phyloP scores from a whole-genome alignment of 2,329 filamentous ascomycete species.

The Nigrospora sphaerica region DNA sequence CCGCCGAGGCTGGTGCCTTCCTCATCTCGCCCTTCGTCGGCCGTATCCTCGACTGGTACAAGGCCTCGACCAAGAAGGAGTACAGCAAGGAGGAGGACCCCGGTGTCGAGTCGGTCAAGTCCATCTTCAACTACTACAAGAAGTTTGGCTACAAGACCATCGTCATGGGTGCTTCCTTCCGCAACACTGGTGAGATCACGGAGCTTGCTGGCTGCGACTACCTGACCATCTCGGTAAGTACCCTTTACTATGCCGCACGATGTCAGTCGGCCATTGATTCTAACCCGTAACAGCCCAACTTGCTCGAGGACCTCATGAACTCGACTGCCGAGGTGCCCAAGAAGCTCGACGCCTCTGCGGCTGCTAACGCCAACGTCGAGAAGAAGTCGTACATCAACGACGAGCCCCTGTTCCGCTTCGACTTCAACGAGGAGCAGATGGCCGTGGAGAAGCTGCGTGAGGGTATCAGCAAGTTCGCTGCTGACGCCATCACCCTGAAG shows the following conservation, averaged over 20 bases:
- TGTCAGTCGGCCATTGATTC: slow-evolving; percentile 2
- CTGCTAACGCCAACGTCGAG: slow-evolving; percentile 64
- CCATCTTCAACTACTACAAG: slow-evolving; percentile 99
- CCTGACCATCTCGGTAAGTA: slow-evolving; percentile 86
- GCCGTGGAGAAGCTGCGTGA: slow-evolving; percentile 98
- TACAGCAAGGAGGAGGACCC: slow-evolving; percentile 88
- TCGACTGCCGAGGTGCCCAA: slow-evolving; percentile 74
- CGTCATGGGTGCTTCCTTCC: slow-evolving; percentile 99
- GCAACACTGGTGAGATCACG: slow-evolving; percentile 92
- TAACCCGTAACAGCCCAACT: slow-evolving; percentile 56
- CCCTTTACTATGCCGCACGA: background rate
- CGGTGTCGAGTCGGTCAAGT: slow-evolving; percentile 87
- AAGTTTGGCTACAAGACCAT: slow-evolving; percentile 99
- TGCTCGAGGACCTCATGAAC: slow-evolving; percentile 91
- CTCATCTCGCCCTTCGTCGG: slow-evolving; percentile 99
- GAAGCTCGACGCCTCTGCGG: slow-evolving; percentile 75
- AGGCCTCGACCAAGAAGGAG: slow-evolving; percentile 90
- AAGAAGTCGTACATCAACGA: slow-evolving; percentile 88
- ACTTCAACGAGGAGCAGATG: slow-evolving; percentile 99
- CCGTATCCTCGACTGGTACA: slow-evolving; percentile 99
- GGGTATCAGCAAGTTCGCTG: slow-evolving; percentile 98
- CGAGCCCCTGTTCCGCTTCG: slow-evolving; percentile 91
- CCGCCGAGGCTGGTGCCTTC: slow-evolving; percentile 90
- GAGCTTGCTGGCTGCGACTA: slow-evolving; percentile 98
- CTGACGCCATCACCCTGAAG: slow-evolving; percentile 92